Percentiles rank a stretch among this genome's conserved stretches.
Evolutionary conservation across 129 eudicot genomes (phyloP).

Genomic region (Rutidosis leptorrhynchoides): DNA sequence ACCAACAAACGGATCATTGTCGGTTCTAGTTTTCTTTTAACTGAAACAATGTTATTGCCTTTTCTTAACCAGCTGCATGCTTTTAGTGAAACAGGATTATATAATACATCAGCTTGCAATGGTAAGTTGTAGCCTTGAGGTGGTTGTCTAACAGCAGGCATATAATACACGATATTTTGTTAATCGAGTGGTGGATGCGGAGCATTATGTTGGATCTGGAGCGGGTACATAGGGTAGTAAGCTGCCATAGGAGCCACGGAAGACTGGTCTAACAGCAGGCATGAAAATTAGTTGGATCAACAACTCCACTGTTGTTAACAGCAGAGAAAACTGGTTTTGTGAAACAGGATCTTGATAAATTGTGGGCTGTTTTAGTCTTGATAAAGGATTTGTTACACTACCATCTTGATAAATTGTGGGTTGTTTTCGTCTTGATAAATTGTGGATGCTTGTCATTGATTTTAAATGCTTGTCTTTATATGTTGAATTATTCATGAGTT

Average conservation of each 20-base stretch:
- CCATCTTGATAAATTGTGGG: too few relatives aligned
- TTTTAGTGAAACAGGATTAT: background rate
- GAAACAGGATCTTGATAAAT: conserved; percentile 53
- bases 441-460: too few relatives aligned
- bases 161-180: conserved; percentile 54
- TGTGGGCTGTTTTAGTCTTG: conserved; percentile 41
- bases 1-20: background rate
- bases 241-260: conserved; percentile 52
- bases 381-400: conserved; percentile 51
- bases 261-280: conserved; percentile 36
- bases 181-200: conserved; percentile 49
- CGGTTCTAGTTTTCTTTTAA: background rate
- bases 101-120: too few relatives aligned
- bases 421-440: too few relatives aligned
- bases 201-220: conserved; percentile 45
- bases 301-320: too few relatives aligned
- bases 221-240: conserved; percentile 60
- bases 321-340: conserved; percentile 25
- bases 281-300: conserved; percentile 11
- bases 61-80: background rate
- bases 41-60: background rate
- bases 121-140: too few relatives aligned
- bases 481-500: too few relatives aligned
- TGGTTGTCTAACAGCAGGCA: too few relatives aligned
- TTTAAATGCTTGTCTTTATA: too few relatives aligned